A percentile compares a stretch with the other conserved stretches of the same genome.
phyloP scores from a whole-genome alignment of 1,139 yeast species.

The Yamadazyma triangularis region DNA sequence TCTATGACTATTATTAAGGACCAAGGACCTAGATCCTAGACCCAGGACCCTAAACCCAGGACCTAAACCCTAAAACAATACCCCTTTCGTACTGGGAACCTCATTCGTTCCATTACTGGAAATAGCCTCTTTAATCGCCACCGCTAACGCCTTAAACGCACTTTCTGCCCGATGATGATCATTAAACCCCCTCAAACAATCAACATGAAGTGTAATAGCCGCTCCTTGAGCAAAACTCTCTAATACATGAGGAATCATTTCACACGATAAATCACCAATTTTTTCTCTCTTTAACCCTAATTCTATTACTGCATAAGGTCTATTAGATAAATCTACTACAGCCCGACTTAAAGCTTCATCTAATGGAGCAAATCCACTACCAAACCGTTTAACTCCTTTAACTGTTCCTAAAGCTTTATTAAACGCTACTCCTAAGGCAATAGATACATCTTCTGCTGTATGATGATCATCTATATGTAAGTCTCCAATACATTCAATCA shows the following conservation, averaged over 20 bases:
- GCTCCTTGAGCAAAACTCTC: constrained; percentile 95
- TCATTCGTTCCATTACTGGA: constrained; percentile 82
- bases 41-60: too few relatives aligned
- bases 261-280: constrained; percentile 87
- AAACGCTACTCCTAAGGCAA: constrained; percentile 86
- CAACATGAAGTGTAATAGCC: constrained; percentile 86
- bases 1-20: too few relatives aligned
- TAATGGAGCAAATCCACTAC: constrained; percentile 91
- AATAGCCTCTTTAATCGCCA: constrained; percentile 85
- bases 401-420: constrained; percentile 86
- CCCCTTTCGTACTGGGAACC: constrained; percentile 96
- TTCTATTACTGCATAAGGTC: constrained; percentile 89
- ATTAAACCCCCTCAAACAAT: constrained; percentile 85
- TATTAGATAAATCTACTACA: constrained; percentile 86
- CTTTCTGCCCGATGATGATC: constrained; percentile 96
- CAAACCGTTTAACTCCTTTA: constrained; percentile 88
- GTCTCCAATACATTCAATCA: constrained; percentile 89
- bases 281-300: constrained; percentile 88
- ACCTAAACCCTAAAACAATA: constrained; percentile 61
- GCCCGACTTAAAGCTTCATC: constrained; percentile 95
- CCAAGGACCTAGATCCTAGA: too few relatives aligned
- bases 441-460: constrained; percentile 92
- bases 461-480: constrained; percentile 96
- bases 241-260: constrained; percentile 95
- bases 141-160: constrained; percentile 93